Base-by-base conservation (phyloP, 768 basidiomycete species). In the Sutorius australiensis region DNA sequence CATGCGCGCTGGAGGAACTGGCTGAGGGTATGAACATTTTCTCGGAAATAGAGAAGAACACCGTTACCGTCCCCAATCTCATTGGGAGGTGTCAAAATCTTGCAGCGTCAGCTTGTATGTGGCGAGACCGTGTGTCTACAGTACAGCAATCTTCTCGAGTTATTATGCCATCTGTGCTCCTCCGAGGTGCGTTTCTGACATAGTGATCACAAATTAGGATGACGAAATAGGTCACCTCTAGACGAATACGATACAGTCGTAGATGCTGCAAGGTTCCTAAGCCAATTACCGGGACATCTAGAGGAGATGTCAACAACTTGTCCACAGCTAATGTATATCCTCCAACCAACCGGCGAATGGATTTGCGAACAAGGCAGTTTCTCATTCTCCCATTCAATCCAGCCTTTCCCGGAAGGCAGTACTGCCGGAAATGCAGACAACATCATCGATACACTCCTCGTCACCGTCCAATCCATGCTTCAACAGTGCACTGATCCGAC, bases 381-480 rank as follows among this genome's bases (percentile, higher is more conserved):
- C 54, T 57, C 60, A 50, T 61, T 67, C 43, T n/a, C 55, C 16
- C 42, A 30, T 21, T 33, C 13, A n/a, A 42, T 5, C 14, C n/a
- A 43, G 6, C 9, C 56, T 12, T 41, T 11, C 12, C 33, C 24
- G 1, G 47, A 55, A 16, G 54, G 12, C 3, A 4, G 50, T 16
- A 6, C 43, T 7, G 24, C 57, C 21, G 59, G 17, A 37, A 47
- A 62, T 45, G 62, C 72, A 1, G 76, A 81, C 48, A 31, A 57
- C 3, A 62, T 88, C 50, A 79, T 94, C 59, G 80, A 87, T 57
- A 65, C 75, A 1, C 71, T 92, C 43, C 77, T 95, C 19, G 67
- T 89, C 30, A 76, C 75, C 31, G 77, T 86, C 19, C 92, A 95
- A 61, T 70, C 76, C 19, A 61, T 91, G 60, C 70, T 83, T 13